phyloP scores from a whole-genome alignment of 2,329 filamentous ascomycete species.

The Fusarium fujikuroi region DNA sequence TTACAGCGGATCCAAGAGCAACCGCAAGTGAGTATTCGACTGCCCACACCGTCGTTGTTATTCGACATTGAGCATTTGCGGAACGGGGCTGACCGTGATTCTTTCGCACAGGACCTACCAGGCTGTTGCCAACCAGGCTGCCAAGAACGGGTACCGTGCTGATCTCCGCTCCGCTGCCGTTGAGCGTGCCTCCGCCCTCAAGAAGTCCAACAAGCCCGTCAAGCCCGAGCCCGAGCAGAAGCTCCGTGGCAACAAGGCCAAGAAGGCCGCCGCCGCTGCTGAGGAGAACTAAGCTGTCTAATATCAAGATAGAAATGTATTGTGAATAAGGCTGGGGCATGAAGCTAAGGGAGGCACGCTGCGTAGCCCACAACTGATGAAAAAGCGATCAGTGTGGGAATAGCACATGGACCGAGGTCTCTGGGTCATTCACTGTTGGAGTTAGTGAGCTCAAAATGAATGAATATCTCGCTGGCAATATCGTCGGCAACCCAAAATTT shows the following conservation, averaged over 20 bases:
- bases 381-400: constrained; percentile 35
- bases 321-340: constrained; percentile 32
- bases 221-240: constrained; percentile 81
- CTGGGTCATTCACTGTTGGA: constrained; percentile 44
- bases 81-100: constrained; percentile 32
- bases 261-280: constrained; percentile 70
- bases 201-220: constrained; percentile 78
- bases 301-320: constrained; percentile 32
- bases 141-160: constrained; percentile 86
- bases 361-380: constrained; percentile 38
- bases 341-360: constrained; percentile 36
- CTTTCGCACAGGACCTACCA: constrained; percentile 78
- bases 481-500: constrained; percentile 38
- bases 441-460: constrained; percentile 47
- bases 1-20: constrained; percentile 77
- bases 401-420: constrained; percentile 43
- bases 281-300: constrained; percentile 48
- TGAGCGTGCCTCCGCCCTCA: constrained; percentile 87
- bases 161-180: constrained; percentile 83
- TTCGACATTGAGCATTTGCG: neutral
- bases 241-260: constrained; percentile 81
- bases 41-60: neutral
- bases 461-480: constrained; percentile 41
- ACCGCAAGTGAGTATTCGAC: constrained; percentile 68
- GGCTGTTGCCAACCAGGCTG: constrained; percentile 82